Evolutionary conservation across 78 protist species (phyloP), one percentile per base, ranked within the genome.

Genomic region (Neovahlkampfia damariscottae): DNA sequence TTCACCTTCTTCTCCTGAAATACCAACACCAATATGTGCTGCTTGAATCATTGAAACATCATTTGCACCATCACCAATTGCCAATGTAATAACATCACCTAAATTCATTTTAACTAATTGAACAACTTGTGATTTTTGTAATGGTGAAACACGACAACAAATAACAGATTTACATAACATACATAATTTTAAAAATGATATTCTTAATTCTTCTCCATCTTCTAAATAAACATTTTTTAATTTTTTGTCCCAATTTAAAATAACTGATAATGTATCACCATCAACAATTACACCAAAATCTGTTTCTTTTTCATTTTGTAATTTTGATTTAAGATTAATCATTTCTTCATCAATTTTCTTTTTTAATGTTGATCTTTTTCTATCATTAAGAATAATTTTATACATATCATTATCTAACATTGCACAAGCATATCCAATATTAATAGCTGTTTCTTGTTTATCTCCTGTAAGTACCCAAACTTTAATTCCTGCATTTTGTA

Each of bases 11-110:
- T 58, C 67, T 2, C 93, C 93, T 10, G 28, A 8, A 34, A 88
- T 82, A 28, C 92, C 92, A 6, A 85, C 67, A 38, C 93, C 90
- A 9, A 89, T 72, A 29, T 82, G 66, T 0, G 90, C 90, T 7
- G 35, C 27, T 67, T 79, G 76, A 34, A 91, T 89, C 95, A 91
- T 91, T 19, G 86, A 70, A 19, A 88, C 94, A 36, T 91, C 95
- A 79, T 91, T 91, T 40, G 89, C 95, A 2, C 95, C 95, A 62
- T 91, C 95, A 6, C 95, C 95, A 10, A 91, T 81, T 38, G 91
- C 90, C 6, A 90, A 80, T 30, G 78, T 30, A 19, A 68, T 37
- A 9, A 6, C 1, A 5, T 40, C 68, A 30, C 7, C 31, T 7
- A 59, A 37, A 5, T 8, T 1, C 27, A n/a, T 9, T 28, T 67